Base-by-base conservation (phyloP, 179 eudicot genomes). In the Silene vulgaris region DNA sequence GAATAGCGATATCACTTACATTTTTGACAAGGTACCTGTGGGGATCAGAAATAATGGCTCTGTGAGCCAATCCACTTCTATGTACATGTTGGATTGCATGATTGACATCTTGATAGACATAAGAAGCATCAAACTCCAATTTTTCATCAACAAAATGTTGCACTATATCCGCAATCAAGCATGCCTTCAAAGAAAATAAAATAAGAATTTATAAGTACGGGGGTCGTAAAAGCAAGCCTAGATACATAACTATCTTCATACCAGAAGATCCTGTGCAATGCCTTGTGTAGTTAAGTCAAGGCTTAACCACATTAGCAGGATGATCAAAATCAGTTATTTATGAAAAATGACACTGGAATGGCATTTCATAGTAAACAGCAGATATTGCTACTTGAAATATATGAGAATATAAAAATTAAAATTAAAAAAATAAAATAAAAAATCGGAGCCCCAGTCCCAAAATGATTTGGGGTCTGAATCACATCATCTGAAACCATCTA, bases 111-210 rank as follows among this genome's bases (percentile, higher is more conserved):
- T 93, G 85, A 82, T 93, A 96, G 71, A 96, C 90, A 80, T 89
- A 90, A 82, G 93, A 88, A 82, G 99, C 79, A 78, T 96, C 99
- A 77, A 96, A 96, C 75, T 96, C 99, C 88, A 96, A 82, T 74
- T 91, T 90, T 73, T 94, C 96, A 80, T 96, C 97, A 75, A 96
- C 91, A 84, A 96, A 96, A 78, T 96, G 97, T 87, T 96, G 97
- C 75, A 96, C 92, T 74, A 96, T 87, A 77, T 96, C 99, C 71
- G 97, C 97, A 81, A 96, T 89, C 78, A 96, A 88, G 85, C 99
- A 96, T 62, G 97, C 96, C 99, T 96, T 75, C 85, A 84, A 77
- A 80, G 60, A 32, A 50, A 74, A 76, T 75, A 75, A n/a, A n/a
- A n/a, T n/a, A n/a, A n/a, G n/a, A n/a, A n/a, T n/a, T n/a, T n/a